Base-by-base conservation (phyloP, 2,329 filamentous ascomycete species). In the Daldinia sp. region DNA sequence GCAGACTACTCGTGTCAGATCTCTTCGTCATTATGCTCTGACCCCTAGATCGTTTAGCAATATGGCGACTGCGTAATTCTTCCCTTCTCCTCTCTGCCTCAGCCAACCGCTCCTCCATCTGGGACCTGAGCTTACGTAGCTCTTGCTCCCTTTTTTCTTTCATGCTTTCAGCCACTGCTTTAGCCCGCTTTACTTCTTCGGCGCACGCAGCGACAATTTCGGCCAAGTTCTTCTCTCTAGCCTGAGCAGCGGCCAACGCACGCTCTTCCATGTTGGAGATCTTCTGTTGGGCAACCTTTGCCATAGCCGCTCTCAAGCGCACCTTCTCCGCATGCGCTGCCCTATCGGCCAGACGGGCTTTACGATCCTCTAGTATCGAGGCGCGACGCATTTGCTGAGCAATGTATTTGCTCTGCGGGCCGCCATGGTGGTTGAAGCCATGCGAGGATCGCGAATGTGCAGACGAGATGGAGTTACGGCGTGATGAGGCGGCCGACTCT, bases 271-370 rank as follows among this genome's bases (percentile, higher is more conserved):
- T 92, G 61, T 89, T 85, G 2, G 87, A 88, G 35, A 82, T 88
- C 72, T 90, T 88, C 20, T 86, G 84, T 1, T 89, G 87, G 6
- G 89, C 85, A 2, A 92, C 89, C 80, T 93, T 94, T 67, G 89
- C 91, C 64, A 92, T 79, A 9, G 92, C 92, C 48, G 92, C 92
- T 39, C 92, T 87, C 68, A 93, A 81, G 58, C 93, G 90, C 15
- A 96, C 93, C 78, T 94, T 93, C 79, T 96, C 93, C 23, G 91
- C 93, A 79, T 96, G 92, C 6, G 91, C 91, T 30, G 93, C 93
- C 63, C 92, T 86, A 78, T 94, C 92, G 61, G 93, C 92, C 18
- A 96, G 85, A 20, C 92, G 88, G 13, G 92, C 92, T 77, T 93
- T 93, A 68, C 93, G 90, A 72, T 91, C 91, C 79, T 94, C 92